Conservation (phyloP, 2,329 filamentous ascomycete species). For the Verticillium isaacii region DNA sequence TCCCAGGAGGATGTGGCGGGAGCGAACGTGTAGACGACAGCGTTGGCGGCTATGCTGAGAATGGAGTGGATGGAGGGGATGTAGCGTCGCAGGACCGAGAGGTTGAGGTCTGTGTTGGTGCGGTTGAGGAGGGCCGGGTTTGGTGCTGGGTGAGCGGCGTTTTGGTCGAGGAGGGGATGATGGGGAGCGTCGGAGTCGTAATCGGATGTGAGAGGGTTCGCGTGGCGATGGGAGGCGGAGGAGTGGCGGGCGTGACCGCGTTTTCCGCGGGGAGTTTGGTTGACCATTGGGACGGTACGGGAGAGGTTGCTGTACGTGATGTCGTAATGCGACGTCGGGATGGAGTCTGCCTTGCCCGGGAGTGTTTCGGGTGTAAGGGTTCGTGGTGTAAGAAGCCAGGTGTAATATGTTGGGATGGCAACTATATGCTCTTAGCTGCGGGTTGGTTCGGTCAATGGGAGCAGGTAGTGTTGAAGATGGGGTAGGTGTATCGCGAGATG, state of each 20-base stretch:
- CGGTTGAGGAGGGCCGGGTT: conserved; percentile 53
- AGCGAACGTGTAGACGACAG: conserved; percentile 79
- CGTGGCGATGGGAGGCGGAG: conserved; percentile 30
- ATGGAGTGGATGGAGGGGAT: conserved; percentile 69
- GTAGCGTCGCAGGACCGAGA: conserved; percentile 77
- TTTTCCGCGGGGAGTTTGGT: conserved; percentile 33
- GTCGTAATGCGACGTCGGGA: background rate
- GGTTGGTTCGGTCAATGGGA: no score
- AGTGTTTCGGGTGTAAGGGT: no score
- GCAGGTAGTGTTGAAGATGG: no score
- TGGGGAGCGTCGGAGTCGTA: conserved; percentile 62
- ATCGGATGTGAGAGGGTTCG: conserved; percentile 42
- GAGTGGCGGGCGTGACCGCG: conserved; percentile 33
- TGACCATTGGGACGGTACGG: conserved; percentile 5
- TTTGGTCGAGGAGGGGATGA: conserved; percentile 29
- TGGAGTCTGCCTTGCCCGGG: background rate
- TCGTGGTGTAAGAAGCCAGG: no score
- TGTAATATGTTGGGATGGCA: no score
- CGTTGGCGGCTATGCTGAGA: conserved; percentile 76
- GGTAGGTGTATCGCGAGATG: background rate
- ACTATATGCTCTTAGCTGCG: no score
- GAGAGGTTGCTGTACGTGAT: background rate
- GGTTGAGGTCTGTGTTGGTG: conserved; percentile 82
- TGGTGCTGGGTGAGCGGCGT: conserved; percentile 31
- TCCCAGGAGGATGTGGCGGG: conserved; percentile 67